phyloP scores from a whole-genome alignment of 805 yeast species.

The Metschnikowia peoriensis region DNA sequence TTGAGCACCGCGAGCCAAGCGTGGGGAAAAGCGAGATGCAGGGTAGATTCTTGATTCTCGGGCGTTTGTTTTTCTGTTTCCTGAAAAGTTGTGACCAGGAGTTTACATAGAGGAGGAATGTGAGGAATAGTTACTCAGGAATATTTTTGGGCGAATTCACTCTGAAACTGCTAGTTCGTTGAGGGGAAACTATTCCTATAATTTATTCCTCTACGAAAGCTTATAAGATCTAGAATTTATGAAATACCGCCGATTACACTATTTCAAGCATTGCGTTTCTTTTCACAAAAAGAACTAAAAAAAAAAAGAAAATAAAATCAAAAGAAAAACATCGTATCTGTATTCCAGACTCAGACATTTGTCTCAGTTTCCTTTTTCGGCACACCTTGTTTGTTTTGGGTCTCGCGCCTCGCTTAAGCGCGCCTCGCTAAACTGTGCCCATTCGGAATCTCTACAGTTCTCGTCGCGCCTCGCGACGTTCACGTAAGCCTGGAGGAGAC shows the following conservation, averaged over 20 bases:
- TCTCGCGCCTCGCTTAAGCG: slow-evolving; percentile 4
- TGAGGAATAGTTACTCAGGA: too few species aligned
- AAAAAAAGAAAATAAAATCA: too few species aligned
- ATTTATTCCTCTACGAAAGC: too few species aligned
- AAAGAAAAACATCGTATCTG: background rate
- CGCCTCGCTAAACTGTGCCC: background rate
- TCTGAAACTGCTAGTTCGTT: too few species aligned
- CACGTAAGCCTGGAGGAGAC: background rate
- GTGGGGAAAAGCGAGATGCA: background rate
- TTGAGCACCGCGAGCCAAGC: background rate
- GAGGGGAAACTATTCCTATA: too few species aligned
- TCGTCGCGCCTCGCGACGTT: background rate
- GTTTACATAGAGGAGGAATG: too few species aligned
- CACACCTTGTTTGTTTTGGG: slow-evolving; percentile 4
- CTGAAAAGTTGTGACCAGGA: background rate
- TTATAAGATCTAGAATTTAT: too few species aligned
- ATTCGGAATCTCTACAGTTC: background rate
- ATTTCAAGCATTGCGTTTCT: background rate
- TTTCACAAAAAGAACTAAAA: background rate
- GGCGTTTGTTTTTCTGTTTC: background rate
- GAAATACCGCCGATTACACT: too few species aligned
- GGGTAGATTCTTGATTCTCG: background rate
- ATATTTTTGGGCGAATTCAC: too few species aligned
- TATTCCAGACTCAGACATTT: background rate
- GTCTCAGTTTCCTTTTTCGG: background rate